These are phyloP conservation scores for Phaeosphaeriaceae sp. DNA, from an alignment of 2,329 filamentous ascomycete species.

Conservation along the genomic window DNA sequence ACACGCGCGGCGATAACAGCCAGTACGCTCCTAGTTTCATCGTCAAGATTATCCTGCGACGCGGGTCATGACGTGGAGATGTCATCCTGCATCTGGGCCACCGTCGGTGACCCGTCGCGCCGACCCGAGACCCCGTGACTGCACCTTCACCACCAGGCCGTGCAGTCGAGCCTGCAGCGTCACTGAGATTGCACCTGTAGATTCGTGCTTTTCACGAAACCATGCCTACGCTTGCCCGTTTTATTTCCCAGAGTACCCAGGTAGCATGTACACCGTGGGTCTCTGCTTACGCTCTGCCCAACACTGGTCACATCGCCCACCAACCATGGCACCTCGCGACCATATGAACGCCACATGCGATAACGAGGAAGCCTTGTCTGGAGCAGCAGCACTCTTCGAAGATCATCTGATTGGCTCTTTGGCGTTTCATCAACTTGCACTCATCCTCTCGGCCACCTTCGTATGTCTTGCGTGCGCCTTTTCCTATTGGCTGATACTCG, in stretches of 20 bases:
- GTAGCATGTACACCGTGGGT: background rate
- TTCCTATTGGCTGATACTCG: constrained; percentile 62
- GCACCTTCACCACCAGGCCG: background rate
- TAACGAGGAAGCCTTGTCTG: background rate
- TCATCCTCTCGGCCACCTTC: constrained; percentile 62
- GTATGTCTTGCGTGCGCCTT: constrained; percentile 59
- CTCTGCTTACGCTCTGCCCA: background rate
- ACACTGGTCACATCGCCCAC: background rate
- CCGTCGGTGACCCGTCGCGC: background rate
- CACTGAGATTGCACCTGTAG: too few relatives aligned
- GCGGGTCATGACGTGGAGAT: constrained; percentile 25
- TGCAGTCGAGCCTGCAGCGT: too few relatives aligned
- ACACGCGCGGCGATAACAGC: background rate
- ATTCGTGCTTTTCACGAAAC: too few relatives aligned
- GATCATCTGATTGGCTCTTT: constrained; percentile 25
- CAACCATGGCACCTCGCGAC: background rate
- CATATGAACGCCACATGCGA: background rate
- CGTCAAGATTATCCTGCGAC: constrained; percentile 1
- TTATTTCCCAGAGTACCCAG: too few relatives aligned
- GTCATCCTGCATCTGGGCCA: constrained; percentile 1
- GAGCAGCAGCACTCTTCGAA: background rate
- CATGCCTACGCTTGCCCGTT: background rate
- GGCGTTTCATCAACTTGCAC: constrained; percentile 64
- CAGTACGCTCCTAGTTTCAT: background rate
- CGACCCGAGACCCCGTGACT: background rate